phyloP scores from a whole-genome alignment of 2,329 filamentous ascomycete genomes.

The Fusarium tuaranense region DNA sequence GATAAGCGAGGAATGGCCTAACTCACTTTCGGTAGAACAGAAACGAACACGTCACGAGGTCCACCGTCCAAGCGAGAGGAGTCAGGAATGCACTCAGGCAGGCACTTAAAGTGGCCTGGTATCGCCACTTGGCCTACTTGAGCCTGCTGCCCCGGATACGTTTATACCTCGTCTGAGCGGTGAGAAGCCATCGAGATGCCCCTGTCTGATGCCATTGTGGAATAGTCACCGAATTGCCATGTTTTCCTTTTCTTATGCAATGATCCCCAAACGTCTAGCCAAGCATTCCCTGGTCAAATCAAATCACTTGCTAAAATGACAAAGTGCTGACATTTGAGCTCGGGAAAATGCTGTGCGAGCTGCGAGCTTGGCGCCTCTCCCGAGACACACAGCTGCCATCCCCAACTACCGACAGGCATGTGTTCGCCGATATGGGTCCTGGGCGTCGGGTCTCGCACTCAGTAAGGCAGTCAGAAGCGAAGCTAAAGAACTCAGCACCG shows the following conservation, averaged over 20 bases:
- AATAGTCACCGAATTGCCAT: too few species aligned
- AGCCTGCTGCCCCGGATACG: neutral
- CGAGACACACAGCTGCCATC: neutral
- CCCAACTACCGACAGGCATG: neutral
- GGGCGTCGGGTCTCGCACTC: neutral
- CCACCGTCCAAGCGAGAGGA: neutral
- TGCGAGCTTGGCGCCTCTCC: neutral
- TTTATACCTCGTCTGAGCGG: neutral
- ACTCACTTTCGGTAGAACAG: neutral
- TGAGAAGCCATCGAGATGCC: neutral
- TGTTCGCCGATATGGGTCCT: neutral
- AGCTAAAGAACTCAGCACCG: neutral
- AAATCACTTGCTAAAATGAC: neutral
- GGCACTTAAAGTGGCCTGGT: neutral
- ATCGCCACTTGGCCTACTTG: neutral
- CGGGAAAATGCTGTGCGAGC: neutral
- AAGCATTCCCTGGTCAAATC: neutral
- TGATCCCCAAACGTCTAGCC: neutral
- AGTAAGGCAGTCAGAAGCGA: neutral
- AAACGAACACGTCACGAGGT: slow-evolving; percentile 1
- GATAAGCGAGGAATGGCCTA: neutral
- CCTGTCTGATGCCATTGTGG: neutral
- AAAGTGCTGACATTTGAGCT: neutral
- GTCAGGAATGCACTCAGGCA: neutral
- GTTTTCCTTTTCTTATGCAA: neutral